phyloP scores from a whole-genome alignment of 139 green algal species.

The Chlorella ohadii region DNA sequence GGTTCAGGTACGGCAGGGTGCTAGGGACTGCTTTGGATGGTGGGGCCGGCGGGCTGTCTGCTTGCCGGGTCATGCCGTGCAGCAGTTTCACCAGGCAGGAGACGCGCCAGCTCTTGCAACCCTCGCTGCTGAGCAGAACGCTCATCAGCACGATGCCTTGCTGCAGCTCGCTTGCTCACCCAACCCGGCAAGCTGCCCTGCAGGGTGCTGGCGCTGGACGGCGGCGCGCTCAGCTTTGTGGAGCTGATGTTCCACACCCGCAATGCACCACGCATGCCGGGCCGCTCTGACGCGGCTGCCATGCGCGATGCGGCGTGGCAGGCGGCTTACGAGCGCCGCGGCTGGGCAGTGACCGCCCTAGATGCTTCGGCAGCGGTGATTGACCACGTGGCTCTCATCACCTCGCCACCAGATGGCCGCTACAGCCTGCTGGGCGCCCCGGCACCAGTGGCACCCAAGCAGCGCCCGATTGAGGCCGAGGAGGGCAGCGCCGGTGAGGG shows the following conservation, averaged over 20 bases:
- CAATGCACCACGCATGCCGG: conserved; percentile 13
- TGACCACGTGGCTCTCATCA: conserved; percentile 48
- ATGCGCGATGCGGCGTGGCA: conserved; percentile 23
- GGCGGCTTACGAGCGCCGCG: conserved; percentile 9
- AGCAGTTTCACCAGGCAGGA: no score
- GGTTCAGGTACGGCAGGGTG: conserved; percentile 50
- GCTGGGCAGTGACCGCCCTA: conserved; percentile 40
- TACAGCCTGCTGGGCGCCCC: conserved; percentile 41
- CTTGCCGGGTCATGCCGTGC: no score
- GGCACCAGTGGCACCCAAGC: background rate
- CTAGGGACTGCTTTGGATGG: no score
- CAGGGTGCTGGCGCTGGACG: conserved; percentile 50
- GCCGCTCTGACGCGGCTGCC: conserved; percentile 8
- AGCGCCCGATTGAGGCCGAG: no score
- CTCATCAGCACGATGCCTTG: background rate
- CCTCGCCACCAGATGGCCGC: conserved; percentile 52
- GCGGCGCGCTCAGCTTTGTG: conserved; percentile 51
- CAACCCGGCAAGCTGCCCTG: background rate
- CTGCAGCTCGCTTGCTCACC: background rate
- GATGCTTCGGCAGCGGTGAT: conserved; percentile 34
- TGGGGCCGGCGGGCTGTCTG: no score
- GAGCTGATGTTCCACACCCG: conserved; percentile 61
- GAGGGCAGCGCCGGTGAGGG: background rate
- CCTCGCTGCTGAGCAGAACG: no score
- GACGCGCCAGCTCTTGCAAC: no score